Evolutionary conservation across 139 green algal species (phyloP).

Genomic region (Chlorella vulgaris): DNA sequence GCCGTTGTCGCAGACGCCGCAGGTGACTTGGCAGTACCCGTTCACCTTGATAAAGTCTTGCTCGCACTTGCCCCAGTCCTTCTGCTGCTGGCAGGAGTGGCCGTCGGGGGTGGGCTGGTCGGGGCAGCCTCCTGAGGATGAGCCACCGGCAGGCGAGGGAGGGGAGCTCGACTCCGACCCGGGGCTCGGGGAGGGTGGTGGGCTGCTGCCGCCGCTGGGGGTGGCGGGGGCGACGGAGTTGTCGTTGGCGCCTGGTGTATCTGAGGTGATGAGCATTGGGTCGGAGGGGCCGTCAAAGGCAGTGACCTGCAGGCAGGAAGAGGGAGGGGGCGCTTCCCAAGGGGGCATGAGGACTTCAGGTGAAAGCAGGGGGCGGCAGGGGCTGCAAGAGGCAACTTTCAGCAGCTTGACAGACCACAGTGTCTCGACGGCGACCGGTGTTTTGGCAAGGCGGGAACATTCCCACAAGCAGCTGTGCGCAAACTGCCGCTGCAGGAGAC

Average conservation of each 20-base stretch:
- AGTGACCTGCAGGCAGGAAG: constrained; percentile 6
- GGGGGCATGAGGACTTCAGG: too few species aligned
- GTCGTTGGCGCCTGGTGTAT: constrained; percentile 28
- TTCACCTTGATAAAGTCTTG: constrained; percentile 25
- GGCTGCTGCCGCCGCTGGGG: neutral
- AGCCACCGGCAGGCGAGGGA: neutral
- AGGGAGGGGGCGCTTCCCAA: constrained; percentile 18
- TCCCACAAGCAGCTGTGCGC: too few species aligned
- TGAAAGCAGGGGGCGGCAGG: too few species aligned
- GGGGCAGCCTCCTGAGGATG: neutral
- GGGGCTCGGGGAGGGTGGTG: neutral
- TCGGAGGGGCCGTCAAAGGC: constrained; percentile 40
- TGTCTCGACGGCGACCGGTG: too few species aligned
- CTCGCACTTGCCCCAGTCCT: constrained; percentile 52
- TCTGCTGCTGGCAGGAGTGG: constrained; percentile 49
- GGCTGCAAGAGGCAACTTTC: too few species aligned
- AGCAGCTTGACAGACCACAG: too few species aligned
- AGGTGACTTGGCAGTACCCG: constrained; percentile 43
- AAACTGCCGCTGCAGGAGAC: too few species aligned
- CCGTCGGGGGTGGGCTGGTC: constrained; percentile 22
- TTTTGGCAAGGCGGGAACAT: too few species aligned
- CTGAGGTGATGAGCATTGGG: constrained; percentile 36
- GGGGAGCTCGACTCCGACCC: neutral
- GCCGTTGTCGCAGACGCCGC: constrained; percentile 10
- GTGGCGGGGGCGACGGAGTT: neutral